Conservation (phyloP, 352 stramenopile species). For the Globisporangium uncinulatum region DNA sequence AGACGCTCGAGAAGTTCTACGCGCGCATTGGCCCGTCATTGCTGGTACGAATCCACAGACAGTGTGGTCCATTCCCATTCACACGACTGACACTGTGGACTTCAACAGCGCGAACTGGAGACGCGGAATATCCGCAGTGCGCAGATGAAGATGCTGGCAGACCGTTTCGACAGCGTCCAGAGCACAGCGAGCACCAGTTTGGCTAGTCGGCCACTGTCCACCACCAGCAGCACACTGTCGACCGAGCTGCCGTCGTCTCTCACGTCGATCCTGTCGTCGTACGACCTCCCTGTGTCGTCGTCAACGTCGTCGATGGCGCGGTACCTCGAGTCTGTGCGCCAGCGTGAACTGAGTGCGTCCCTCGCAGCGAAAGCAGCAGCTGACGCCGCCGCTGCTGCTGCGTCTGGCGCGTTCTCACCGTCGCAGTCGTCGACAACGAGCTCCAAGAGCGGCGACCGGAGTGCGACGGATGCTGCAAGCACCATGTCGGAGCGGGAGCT, state of each 20-base stretch:
- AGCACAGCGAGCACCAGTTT: conserved; percentile 1
- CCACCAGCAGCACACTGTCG: neutral
- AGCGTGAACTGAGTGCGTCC: conserved; percentile 23
- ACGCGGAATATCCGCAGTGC: conserved; percentile 64
- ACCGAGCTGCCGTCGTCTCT: conserved; percentile 14
- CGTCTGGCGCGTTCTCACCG: conserved; percentile 25
- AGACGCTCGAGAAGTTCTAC: conserved; percentile 71
- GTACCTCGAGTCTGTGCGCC: conserved; percentile 45
- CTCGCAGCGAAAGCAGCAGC: conserved; percentile 22
- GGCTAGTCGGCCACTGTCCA: neutral
- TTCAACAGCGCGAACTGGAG: conserved; percentile 48
- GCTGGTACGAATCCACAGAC: conserved; percentile 30
- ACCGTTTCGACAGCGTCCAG: conserved; percentile 32
- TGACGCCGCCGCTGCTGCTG: neutral
- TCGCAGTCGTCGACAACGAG: conserved; percentile 38
- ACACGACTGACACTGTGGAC: too few species aligned
- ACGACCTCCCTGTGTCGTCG: conserved; percentile 31
- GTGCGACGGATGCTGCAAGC: conserved; percentile 2
- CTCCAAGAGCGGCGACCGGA: conserved; percentile 17
- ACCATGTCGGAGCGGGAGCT: conserved; percentile 53
- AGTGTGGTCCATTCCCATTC: too few species aligned
- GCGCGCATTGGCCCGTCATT: conserved; percentile 54
- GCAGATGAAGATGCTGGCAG: conserved; percentile 72
- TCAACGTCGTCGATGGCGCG: conserved; percentile 50
- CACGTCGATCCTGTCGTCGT: conserved; percentile 44